phyloP scores from a whole-genome alignment of 2,329 filamentous ascomycete genomes.

The Akanthomyces lecanii region DNA sequence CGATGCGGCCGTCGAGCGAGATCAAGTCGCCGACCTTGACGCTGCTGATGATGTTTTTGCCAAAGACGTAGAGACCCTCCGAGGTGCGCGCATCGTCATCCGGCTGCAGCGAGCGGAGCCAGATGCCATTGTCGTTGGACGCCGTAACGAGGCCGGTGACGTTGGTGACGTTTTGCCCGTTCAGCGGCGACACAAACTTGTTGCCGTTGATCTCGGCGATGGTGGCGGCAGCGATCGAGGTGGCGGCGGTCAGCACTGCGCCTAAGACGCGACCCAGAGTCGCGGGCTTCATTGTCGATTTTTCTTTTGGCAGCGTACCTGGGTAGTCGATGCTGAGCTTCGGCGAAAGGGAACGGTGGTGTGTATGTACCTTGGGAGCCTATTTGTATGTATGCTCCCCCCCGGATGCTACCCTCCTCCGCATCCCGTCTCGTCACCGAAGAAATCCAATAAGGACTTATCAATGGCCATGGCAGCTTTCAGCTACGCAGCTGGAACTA shows the following conservation, averaged over 20 bases:
- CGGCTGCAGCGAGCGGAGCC: constrained; percentile 55
- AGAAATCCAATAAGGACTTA: background rate
- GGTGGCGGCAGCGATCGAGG: constrained; percentile 37
- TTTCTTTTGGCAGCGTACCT: too few relatives aligned
- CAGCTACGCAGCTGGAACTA: background rate
- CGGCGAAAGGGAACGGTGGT: background rate
- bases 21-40: constrained; percentile 60
- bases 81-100: constrained; percentile 55
- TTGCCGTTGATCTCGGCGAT: constrained; percentile 64
- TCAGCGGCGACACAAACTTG: constrained; percentile 58
- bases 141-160: constrained; percentile 63
- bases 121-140: constrained; percentile 58
- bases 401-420: background rate
- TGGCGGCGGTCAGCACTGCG: constrained; percentile 27
- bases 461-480: background rate
- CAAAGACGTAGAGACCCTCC: constrained; percentile 63
- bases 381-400: background rate
- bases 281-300: constrained; percentile 27
- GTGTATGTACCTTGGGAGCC: background rate
- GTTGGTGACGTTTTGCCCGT: constrained; percentile 51
- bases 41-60: constrained; percentile 45
- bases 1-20: constrained; percentile 54
- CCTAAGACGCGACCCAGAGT: constrained; percentile 19
- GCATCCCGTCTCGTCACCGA: constrained; percentile 8
- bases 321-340: background rate